phyloP scores from a whole-genome alignment of 306 rosid genomes.

The Quercus bicolor region DNA sequence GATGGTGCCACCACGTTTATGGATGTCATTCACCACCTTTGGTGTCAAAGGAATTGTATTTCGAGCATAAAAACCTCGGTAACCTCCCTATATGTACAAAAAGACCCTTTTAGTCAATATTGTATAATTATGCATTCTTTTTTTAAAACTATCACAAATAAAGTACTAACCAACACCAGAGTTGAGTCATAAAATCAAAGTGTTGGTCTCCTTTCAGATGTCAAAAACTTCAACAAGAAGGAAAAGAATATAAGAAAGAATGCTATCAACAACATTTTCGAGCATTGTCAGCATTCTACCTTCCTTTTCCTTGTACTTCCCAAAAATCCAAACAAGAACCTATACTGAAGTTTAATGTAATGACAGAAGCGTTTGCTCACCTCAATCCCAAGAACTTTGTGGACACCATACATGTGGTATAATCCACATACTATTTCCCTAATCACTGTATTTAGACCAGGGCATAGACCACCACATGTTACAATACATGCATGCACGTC shows the following conservation, averaged over 20 bases:
- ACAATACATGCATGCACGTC: conserved; percentile 54
- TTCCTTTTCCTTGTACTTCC: not conserved
- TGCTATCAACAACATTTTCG: not conserved
- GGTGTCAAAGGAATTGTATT: conserved; percentile 47
- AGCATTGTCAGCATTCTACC: not conserved
- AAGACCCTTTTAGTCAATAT: not conserved
- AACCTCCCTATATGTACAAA: conserved; percentile 43
- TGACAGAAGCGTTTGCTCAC: conserved; percentile 13
- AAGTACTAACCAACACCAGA: not conserved
- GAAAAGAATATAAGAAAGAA: not conserved
- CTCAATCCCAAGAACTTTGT: conserved; percentile 46
- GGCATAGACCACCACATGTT: conserved; percentile 62
- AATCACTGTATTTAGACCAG: conserved; percentile 51
- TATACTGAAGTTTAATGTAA: not conserved
- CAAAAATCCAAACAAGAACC: not conserved
- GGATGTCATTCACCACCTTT: conserved; percentile 48
- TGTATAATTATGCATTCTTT: not conserved
- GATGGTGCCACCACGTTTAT: conserved; percentile 63
- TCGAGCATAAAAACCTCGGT: conserved; percentile 49
- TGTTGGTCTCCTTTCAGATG: not conserved
- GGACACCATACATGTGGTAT: conserved; percentile 53
- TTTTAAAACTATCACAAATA: not conserved
- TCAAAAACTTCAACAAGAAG: not conserved
- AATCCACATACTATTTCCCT: conserved; percentile 63
- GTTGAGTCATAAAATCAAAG: not conserved